phyloP scores from a whole-genome alignment of 2,329 filamentous ascomycete species.

The Colletotrichum sp. region DNA sequence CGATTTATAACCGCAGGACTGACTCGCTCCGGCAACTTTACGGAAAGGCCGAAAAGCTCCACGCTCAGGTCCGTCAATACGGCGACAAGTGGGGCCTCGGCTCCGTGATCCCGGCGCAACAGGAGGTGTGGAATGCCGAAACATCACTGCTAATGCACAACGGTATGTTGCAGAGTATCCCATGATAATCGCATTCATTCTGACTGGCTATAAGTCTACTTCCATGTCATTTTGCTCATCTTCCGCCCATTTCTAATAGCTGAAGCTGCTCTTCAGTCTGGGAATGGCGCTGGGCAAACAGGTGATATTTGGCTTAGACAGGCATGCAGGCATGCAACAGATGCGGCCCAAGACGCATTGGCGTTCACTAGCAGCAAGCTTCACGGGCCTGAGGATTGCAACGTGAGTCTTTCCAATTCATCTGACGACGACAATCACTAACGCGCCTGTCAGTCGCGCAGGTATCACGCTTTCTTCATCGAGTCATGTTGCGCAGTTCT shows the following conservation, averaged over 20 bases:
- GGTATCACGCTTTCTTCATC: slow-evolving; percentile 32
- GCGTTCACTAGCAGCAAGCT: slow-evolving; percentile 21
- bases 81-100: slow-evolving; percentile 10
- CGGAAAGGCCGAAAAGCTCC: slow-evolving; percentile 22
- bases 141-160: slow-evolving; percentile 8
- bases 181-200: neutral
- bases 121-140: slow-evolving; percentile 3
- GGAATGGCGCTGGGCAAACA: slow-evolving; percentile 12
- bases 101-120: neutral
- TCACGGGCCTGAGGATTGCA: slow-evolving; percentile 1
- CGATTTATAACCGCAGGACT: slow-evolving; percentile 29
- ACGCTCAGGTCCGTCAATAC: neutral
- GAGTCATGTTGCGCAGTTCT: slow-evolving; percentile 32
- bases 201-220: neutral
- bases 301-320: slow-evolving; percentile 33
- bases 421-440: no score
- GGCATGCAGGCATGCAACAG: slow-evolving; percentile 31
- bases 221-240: neutral
- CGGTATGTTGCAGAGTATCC: neutral
- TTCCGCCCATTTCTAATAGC: slow-evolving; percentile 15
- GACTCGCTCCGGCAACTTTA: slow-evolving; percentile 30
- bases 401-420: neutral
- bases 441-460: neutral
- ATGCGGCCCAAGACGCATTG: slow-evolving; percentile 33
- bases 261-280: slow-evolving; percentile 11